Evolutionary conservation across 208 protist genomes (phyloP).

Genomic region (Trypanosoma avium): DNA sequence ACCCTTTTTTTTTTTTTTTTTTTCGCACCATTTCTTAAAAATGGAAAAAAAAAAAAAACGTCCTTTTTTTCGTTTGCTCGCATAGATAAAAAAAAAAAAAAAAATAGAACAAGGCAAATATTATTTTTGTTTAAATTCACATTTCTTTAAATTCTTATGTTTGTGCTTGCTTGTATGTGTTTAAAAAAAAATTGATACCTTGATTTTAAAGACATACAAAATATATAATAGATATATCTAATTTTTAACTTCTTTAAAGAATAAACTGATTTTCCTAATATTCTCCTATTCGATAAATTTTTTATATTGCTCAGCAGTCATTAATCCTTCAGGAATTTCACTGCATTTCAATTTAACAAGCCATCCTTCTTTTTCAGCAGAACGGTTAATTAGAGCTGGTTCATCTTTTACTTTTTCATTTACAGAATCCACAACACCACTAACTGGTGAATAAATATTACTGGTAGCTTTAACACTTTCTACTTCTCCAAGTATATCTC

Average conservation of each 20-base stretch:
- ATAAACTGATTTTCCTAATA: neutral
- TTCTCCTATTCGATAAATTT: slow-evolving; percentile 77
- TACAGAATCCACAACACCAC: slow-evolving; percentile 75
- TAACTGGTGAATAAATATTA: slow-evolving; percentile 87
- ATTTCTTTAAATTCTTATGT: too few relatives aligned
- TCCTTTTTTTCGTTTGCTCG: too few relatives aligned
- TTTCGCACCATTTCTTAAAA: too few relatives aligned
- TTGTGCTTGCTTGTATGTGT: too few relatives aligned
- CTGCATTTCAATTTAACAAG: slow-evolving; percentile 84
- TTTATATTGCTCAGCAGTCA: slow-evolving; percentile 83
- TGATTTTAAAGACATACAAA: too few relatives aligned
- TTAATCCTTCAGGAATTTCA: slow-evolving; percentile 71
- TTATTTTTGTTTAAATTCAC: too few relatives aligned
- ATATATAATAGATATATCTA: too few relatives aligned
- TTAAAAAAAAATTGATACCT: too few relatives aligned
- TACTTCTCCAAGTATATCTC: slow-evolving; percentile 83
- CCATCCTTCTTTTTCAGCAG: slow-evolving; percentile 87
- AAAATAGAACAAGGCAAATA: too few relatives aligned
- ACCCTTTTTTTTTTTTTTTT: neutral
- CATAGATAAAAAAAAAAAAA: too few relatives aligned
- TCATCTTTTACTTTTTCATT: slow-evolving; percentile 88
- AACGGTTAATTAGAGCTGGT: slow-evolving; percentile 85
- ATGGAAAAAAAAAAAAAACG: too few relatives aligned
- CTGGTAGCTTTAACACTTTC: slow-evolving; percentile 93
- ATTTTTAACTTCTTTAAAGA: too few relatives aligned